Percentiles rank a stretch among this genome's conserved stretches.
These are phyloP conservation scores for Quercus tomentella DNA, from an alignment of 331 rosid species.

Conservation along the genomic window DNA sequence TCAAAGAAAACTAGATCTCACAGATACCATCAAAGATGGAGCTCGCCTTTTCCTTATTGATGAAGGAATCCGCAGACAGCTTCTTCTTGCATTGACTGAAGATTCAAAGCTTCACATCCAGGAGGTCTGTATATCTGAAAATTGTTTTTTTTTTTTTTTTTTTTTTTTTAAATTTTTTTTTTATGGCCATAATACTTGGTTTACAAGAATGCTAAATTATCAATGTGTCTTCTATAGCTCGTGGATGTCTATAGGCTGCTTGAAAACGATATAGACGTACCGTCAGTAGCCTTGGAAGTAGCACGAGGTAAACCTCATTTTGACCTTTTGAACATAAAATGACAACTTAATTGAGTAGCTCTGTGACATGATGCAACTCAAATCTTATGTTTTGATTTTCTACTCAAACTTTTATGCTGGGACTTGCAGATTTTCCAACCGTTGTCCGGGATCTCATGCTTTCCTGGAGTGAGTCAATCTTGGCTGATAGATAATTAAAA, in stretches of 20 bases:
- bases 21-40: conserved; percentile 94
- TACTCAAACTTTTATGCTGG: neutral
- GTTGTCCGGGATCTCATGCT: conserved; percentile 80
- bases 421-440: conserved; percentile 61
- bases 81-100: conserved; percentile 94
- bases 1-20: conserved; percentile 77
- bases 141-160: neutral
- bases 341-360: neutral
- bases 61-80: conserved; percentile 89
- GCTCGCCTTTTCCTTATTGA: conserved; percentile 87
- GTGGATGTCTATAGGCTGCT: conserved; percentile 87
- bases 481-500: conserved; percentile 59
- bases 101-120: conserved; percentile 95
- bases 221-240: conserved; percentile 51
- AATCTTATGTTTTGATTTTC: neutral
- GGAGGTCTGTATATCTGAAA: conserved; percentile 55
- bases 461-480: conserved; percentile 76
- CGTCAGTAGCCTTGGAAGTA: conserved; percentile 81
- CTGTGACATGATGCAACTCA: neutral
- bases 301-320: conserved; percentile 59
- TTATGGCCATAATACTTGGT: neutral
- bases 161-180: neutral
- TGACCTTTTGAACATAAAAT: neutral
- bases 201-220: conserved; percentile 15
- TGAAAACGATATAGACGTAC: conserved; percentile 84